Conservation (phyloP, 1,284 basidiomycete genomes). For the Austroboletus novae-zelandiae region DNA sequence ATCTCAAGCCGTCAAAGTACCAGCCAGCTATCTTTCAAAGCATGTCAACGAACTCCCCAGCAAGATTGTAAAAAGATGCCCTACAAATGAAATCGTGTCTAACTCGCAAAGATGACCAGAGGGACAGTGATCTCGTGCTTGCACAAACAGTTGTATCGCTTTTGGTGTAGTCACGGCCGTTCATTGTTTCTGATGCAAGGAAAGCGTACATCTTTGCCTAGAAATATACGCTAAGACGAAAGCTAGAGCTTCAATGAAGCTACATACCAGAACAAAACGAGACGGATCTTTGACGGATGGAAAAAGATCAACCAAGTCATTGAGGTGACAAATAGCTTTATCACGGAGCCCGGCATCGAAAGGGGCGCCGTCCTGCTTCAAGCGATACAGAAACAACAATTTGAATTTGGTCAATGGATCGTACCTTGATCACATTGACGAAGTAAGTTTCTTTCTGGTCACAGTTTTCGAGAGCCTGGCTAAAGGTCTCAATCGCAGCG, state of each 20-base stretch:
- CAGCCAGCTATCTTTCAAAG: slow-evolving; percentile 20
- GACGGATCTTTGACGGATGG: neutral
- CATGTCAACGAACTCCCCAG: neutral
- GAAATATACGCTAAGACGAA: neutral
- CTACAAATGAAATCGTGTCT: slow-evolving; percentile 15
- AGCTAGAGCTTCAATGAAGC: neutral
- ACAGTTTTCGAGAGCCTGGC: slow-evolving; percentile 3
- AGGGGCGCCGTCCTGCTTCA: slow-evolving; percentile 9
- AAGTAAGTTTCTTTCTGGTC: slow-evolving; percentile 6
- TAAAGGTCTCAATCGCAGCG: slow-evolving; percentile 5
- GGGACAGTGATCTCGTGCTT: slow-evolving; percentile 13
- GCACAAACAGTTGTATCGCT: slow-evolving; percentile 4
- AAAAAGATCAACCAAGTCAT: slow-evolving; percentile 3
- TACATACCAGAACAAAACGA: slow-evolving; percentile 12
- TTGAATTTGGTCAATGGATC: neutral
- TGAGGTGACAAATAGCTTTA: slow-evolving; percentile 5
- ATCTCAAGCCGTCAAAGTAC: slow-evolving; percentile 14
- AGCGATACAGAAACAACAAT: neutral
- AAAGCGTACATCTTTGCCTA: slow-evolving; percentile 19
- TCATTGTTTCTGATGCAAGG: slow-evolving; percentile 9
- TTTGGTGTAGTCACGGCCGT: neutral
- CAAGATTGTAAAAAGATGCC: neutral
- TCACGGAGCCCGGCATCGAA: slow-evolving; percentile 9
- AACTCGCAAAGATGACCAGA: slow-evolving; percentile 1
- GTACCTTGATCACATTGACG: slow-evolving; percentile 19